These are phyloP conservation scores for Cladorrhinum sp. DNA, from an alignment of 2,329 filamentous ascomycete species.

Conservation along the genomic window DNA sequence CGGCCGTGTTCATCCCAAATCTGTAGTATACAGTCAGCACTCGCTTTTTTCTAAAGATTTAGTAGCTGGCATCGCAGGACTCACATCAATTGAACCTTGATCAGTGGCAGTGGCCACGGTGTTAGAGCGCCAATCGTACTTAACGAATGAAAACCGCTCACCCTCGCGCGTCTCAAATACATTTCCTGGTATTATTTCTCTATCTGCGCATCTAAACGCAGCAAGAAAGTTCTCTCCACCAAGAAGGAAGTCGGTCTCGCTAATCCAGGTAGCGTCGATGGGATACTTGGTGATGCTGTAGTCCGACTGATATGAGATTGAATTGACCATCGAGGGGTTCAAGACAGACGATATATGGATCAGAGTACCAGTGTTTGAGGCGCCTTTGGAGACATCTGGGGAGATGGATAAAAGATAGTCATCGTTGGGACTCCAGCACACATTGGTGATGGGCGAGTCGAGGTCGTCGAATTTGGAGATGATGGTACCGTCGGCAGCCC, in stretches of 20 bases:
- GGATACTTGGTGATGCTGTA: constrained; percentile 51
- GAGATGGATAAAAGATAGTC: constrained; percentile 56
- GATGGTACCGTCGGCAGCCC: constrained; percentile 51
- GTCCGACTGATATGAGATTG: constrained; percentile 47
- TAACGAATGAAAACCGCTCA: constrained; percentile 53
- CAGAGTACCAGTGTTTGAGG: constrained; percentile 35
- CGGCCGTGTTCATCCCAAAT: constrained; percentile 56
- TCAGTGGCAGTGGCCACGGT: constrained; percentile 59
- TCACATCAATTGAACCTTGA: constrained; percentile 59
- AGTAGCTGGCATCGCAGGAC: constrained; percentile 26
- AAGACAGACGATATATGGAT: constrained; percentile 51
- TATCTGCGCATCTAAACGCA: constrained; percentile 46
- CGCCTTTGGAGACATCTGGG: constrained; percentile 48
- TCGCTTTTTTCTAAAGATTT: neutral
- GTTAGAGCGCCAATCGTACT: constrained; percentile 53
- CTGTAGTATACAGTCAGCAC: constrained; percentile 31
- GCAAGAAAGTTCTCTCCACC: constrained; percentile 56
- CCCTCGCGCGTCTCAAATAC: constrained; percentile 54
- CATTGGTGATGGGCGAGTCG: constrained; percentile 60
- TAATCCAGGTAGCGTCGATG: constrained; percentile 60
- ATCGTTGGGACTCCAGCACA: constrained; percentile 58
- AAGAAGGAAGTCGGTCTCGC: constrained; percentile 55
- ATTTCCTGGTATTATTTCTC: constrained; percentile 43
- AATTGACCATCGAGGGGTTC: constrained; percentile 38
- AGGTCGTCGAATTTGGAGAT: constrained; percentile 54